Conservation (phyloP, 805 yeast species). For the Wickerhamomyces hampshirensis region DNA sequence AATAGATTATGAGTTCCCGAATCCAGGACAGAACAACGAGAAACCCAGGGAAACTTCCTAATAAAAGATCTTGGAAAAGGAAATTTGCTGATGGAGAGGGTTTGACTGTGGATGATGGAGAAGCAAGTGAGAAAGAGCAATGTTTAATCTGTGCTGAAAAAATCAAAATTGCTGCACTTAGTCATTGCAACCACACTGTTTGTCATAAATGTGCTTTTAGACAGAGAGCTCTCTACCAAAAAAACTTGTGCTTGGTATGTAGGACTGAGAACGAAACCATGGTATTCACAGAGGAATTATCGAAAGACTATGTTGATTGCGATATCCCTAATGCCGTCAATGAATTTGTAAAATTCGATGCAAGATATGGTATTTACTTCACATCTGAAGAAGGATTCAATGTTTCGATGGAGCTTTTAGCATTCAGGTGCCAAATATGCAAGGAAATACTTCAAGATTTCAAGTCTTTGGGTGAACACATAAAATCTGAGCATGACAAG, state of each 20-base stretch:
- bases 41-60: no score
- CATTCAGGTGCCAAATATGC: constrained; percentile 46
- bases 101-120: constrained; percentile 23
- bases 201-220: constrained; percentile 83
- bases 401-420: constrained; percentile 47
- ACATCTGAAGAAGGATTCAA: constrained; percentile 45
- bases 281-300: constrained; percentile 49
- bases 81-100: constrained; percentile 9
- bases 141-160: constrained; percentile 86
- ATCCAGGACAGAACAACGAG: constrained; percentile 4
- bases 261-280: constrained; percentile 61
- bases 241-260: constrained; percentile 77
- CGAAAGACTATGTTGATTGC: constrained; percentile 34
- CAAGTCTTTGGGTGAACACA: constrained; percentile 61
- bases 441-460: constrained; percentile 40
- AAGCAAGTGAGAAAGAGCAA: constrained; percentile 35
- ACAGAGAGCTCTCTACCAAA: constrained; percentile 74
- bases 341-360: constrained; percentile 31
- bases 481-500: constrained; percentile 56
- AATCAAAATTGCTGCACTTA: constrained; percentile 57
- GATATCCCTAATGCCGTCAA: constrained; percentile 28
- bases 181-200: constrained; percentile 80
- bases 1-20: constrained; percentile 5
- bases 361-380: constrained; percentile 53
- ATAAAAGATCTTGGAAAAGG: constrained; percentile 17